Evolutionary conservation across 768 basidiomycete species (phyloP).

Genomic region (Chlorophyllum brunneum): DNA sequence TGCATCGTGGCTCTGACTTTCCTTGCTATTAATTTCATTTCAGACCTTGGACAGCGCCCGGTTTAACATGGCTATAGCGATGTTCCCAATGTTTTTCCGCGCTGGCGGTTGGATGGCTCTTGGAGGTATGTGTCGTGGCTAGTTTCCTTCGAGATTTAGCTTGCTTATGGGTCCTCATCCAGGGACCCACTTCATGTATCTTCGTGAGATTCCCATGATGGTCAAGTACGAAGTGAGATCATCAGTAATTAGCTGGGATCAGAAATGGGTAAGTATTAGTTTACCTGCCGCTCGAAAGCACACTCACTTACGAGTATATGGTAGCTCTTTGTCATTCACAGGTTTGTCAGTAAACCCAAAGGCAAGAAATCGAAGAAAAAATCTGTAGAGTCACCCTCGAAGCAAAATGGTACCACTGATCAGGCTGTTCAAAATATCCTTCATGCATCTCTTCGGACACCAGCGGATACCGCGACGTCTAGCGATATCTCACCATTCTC

Average conservation of each 20-base stretch:
- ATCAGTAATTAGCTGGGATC: slow-evolving; percentile 61
- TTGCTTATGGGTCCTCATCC: neutral
- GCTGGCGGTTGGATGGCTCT: slow-evolving; percentile 62
- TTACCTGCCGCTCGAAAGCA: neutral
- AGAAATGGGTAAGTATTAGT: slow-evolving; percentile 66
- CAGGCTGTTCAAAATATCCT: slow-evolving; percentile 16
- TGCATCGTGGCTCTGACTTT: neutral
- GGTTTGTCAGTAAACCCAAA: slow-evolving; percentile 56
- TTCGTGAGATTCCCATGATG: slow-evolving; percentile 67
- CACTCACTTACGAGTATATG: neutral
- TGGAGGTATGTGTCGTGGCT: slow-evolving; percentile 39
- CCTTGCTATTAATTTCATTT: neutral
- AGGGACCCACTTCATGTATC: slow-evolving; percentile 68
- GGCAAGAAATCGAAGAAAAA: slow-evolving; percentile 25
- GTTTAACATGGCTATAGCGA: slow-evolving; percentile 41
- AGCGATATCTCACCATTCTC: slow-evolving; percentile 22
- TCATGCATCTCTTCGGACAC: slow-evolving; percentile 30
- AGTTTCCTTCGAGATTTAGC: neutral
- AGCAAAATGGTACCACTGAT: slow-evolving; percentile 4
- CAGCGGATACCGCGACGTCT: slow-evolving; percentile 26
- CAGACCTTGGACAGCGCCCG: slow-evolving; percentile 45
- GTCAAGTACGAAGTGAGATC: slow-evolving; percentile 57
- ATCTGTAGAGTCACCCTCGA: slow-evolving; percentile 11
- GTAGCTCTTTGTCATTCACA: slow-evolving; percentile 60
- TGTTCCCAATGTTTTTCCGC: slow-evolving; percentile 55